Evolutionary conservation across 495 filamentous ascomycete species (phyloP).

Genomic region (Neurospora intermedia): DNA sequence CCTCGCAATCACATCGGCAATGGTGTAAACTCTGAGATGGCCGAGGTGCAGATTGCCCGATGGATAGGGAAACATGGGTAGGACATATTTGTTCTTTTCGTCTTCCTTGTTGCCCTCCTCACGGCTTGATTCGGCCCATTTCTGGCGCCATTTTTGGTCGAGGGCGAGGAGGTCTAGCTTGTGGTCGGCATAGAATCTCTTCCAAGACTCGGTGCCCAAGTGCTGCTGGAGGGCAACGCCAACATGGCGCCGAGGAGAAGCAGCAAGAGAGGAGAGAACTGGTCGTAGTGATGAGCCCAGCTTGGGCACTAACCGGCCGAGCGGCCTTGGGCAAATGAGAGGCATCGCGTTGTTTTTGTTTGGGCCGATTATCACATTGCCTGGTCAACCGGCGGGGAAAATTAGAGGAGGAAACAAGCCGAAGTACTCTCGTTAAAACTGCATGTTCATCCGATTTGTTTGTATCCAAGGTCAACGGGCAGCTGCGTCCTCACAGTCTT

Average conservation of each 20-base stretch:
- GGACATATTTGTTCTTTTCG: slow-evolving; percentile 54
- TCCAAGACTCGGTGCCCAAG: slow-evolving; percentile 6
- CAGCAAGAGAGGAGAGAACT: not conserved
- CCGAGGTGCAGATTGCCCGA: slow-evolving; percentile 85
- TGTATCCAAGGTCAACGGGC: not conserved
- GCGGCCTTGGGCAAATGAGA: slow-evolving; percentile 17
- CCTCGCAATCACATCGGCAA: slow-evolving; percentile 73
- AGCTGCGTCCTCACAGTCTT: not conserved
- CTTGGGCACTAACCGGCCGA: slow-evolving; percentile 18
- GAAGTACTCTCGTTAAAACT: not conserved
- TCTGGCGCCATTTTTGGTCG: slow-evolving; percentile 65
- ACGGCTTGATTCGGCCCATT: slow-evolving; percentile 14
- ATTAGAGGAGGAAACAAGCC: not conserved
- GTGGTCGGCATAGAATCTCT: slow-evolving; percentile 22
- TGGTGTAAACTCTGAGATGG: slow-evolving; percentile 81
- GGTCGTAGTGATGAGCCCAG: slow-evolving; percentile 7
- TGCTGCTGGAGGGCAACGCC: not conserved
- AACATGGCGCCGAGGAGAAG: slow-evolving; percentile 1
- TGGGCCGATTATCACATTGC: not conserved
- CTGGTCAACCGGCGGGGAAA: not conserved
- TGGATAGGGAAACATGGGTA: slow-evolving; percentile 91
- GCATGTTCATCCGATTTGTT: not conserved
- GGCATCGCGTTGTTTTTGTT: slow-evolving; percentile 20
- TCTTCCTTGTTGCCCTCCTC: not conserved
- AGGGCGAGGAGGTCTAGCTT: slow-evolving; percentile 53